phyloP scores from a whole-genome alignment of 192 early-diverging fungal genomes.

The Backusella macrospora region DNA sequence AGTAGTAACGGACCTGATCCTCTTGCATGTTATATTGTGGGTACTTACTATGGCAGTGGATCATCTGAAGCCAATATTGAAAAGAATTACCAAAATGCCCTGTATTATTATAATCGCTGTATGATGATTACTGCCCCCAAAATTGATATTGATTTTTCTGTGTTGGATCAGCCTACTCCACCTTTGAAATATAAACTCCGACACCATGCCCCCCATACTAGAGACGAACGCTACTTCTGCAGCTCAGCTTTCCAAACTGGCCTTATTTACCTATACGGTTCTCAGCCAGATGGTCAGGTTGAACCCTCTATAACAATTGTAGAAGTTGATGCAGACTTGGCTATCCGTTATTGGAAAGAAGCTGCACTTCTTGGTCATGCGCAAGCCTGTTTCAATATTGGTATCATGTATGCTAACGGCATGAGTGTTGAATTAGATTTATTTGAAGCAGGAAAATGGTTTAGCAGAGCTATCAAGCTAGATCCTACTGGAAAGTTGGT shows the following conservation, averaged over 20 bases:
- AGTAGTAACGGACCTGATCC: conserved; percentile 34
- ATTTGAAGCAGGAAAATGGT: conserved; percentile 39
- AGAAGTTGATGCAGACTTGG: conserved; percentile 31
- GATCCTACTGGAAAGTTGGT: conserved; percentile 35
- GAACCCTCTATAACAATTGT: conserved; percentile 26
- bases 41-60: conserved; percentile 38
- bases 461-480: conserved; percentile 40
- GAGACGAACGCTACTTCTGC: conserved; percentile 40
- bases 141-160: conserved; percentile 38
- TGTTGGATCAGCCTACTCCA: conserved; percentile 10
- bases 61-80: conserved; percentile 34
- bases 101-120: conserved; percentile 38
- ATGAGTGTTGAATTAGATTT: conserved; percentile 37
- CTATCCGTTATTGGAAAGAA: conserved; percentile 42
- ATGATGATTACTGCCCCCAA: conserved; percentile 39
- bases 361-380: conserved; percentile 42
- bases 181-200: conserved; percentile 25
- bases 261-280: conserved; percentile 41
- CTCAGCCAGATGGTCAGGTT: conserved; percentile 30
- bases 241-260: conserved; percentile 43
- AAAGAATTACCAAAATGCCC: conserved; percentile 35
- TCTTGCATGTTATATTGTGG: conserved; percentile 43
- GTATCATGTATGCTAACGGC: conserved; percentile 40
- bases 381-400: conserved; percentile 42
- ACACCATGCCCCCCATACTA: conserved; percentile 34